A percentile compares a stretch with the other conserved stretches of the same genome.
These are phyloP conservation scores for Drechslerella stenobrocha DNA, from an alignment of 2,329 filamentous ascomycete species.

Conservation along the genomic window DNA sequence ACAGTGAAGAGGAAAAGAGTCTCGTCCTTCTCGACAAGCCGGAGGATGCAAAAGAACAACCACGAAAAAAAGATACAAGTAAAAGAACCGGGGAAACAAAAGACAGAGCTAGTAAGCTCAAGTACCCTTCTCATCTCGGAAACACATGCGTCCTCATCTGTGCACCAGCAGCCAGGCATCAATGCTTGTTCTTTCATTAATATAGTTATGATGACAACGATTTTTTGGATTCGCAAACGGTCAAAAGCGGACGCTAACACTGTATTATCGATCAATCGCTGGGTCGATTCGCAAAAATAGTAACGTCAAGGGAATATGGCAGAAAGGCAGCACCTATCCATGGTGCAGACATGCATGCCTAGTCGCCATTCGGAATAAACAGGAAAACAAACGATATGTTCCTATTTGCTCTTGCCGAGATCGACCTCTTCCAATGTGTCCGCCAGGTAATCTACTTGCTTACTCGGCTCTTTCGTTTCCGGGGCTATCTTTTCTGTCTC, in stretches of 20 bases:
- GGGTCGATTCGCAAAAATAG: conserved; percentile 10
- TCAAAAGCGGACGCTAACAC: conserved; percentile 40
- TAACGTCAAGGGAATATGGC: not conserved
- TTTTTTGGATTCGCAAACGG: conserved; percentile 11
- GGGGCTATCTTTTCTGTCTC: conserved; percentile 14
- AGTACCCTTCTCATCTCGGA: not conserved
- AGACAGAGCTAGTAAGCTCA: not conserved
- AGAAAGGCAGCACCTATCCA: conserved; percentile 1
- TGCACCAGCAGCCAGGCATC: conserved; percentile 44
- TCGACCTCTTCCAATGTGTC: conserved; percentile 41
- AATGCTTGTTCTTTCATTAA: conserved; percentile 42
- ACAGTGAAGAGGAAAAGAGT: conserved; percentile 5
- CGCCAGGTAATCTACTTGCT: conserved; percentile 22
- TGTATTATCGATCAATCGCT: conserved; percentile 36
- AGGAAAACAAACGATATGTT: conserved; percentile 11
- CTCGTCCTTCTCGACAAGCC: conserved; percentile 9
- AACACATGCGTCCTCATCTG: conserved; percentile 33
- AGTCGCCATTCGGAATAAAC: conserved; percentile 4
- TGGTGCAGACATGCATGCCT: conserved; percentile 12
- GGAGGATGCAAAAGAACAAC: conserved; percentile 10
- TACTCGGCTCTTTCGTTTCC: conserved; percentile 25
- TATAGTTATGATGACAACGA: conserved; percentile 27
- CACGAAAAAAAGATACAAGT: conserved; percentile 1
- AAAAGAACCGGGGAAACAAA: conserved; percentile 7
- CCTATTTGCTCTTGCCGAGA: conserved; percentile 43